Evolutionary conservation across 306 rosid genomes (phyloP).

Genomic region (Vicia villosa): DNA sequence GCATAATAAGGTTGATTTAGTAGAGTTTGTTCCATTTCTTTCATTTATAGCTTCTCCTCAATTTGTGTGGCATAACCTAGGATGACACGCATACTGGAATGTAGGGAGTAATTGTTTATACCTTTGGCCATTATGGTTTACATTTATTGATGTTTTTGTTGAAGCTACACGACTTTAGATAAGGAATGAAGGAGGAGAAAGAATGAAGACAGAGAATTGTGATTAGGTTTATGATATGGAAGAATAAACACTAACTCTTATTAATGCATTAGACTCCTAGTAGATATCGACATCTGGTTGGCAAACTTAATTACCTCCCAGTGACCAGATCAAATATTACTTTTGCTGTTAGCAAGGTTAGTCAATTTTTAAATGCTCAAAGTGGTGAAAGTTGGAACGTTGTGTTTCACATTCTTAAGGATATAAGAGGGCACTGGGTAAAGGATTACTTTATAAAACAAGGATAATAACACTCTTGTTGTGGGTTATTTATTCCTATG

Average conservation of each 20-base stretch:
- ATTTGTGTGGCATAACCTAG: not conserved
- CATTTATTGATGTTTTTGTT: constrained; percentile 5
- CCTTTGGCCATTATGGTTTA: constrained; percentile 16
- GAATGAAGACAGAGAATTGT: not conserved
- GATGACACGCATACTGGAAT: not conserved
- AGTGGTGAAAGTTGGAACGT: too few relatives aligned
- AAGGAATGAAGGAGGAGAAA: not conserved
- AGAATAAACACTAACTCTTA: not conserved
- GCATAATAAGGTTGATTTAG: not conserved
- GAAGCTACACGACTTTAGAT: not conserved
- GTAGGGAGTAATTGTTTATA: not conserved
- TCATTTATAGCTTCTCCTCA: not conserved
- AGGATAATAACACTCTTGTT: too few relatives aligned
- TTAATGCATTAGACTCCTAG: not conserved
- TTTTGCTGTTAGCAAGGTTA: too few relatives aligned
- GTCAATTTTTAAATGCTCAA: too few relatives aligned
- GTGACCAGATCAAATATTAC: too few relatives aligned
- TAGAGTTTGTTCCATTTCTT: not conserved
- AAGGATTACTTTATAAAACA: too few relatives aligned
- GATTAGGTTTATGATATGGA: constrained; percentile 7
- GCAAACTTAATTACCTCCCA: too few relatives aligned
- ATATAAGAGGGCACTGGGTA: too few relatives aligned
- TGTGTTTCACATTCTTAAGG: too few relatives aligned
- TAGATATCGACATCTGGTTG: too few relatives aligned
- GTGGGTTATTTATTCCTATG: too few relatives aligned